phyloP scores from a whole-genome alignment of 257 asterid genomes.

The Galeopsis tetrahit region DNA sequence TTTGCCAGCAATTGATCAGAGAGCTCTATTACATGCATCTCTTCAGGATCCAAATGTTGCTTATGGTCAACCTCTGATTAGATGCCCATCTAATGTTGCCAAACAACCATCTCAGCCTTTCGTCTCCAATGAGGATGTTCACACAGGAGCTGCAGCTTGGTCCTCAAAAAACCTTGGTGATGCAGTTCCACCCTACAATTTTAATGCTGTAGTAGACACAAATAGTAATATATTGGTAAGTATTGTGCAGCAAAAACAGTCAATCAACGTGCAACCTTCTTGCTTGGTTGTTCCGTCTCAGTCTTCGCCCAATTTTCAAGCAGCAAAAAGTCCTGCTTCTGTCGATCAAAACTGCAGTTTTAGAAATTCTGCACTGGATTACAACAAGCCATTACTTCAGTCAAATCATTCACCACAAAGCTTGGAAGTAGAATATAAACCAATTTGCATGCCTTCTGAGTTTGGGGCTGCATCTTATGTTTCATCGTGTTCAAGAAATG shows the following conservation, averaged over 20 bases:
- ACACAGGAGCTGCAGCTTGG: constrained; percentile 55
- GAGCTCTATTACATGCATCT: constrained; percentile 57
- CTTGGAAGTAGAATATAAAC: constrained; percentile 44
- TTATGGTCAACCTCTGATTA: constrained; percentile 60
- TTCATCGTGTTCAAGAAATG: constrained; percentile 44
- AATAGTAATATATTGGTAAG: constrained; percentile 46
- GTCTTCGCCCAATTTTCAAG: constrained; percentile 54
- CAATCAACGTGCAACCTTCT: constrained; percentile 75
- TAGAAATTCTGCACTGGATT: constrained; percentile 46
- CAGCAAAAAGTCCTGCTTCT: constrained; percentile 48
- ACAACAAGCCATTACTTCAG: constrained; percentile 41
- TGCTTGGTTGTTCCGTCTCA: constrained; percentile 77
- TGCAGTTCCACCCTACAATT: constrained; percentile 41
- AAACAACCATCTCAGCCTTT: constrained; percentile 51
- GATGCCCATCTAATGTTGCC: constrained; percentile 54
- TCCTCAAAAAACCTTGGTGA: constrained; percentile 46
- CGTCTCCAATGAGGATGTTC: constrained; percentile 44
- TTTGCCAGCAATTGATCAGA: constrained; percentile 63
- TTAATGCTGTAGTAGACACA: constrained; percentile 41
- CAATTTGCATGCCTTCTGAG: constrained; percentile 38
- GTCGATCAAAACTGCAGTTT: constrained; percentile 44
- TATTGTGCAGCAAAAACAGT: constrained; percentile 54
- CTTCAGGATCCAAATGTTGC: constrained; percentile 57
- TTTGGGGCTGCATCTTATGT: constrained; percentile 48
- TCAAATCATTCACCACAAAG: constrained; percentile 50